Base-by-base conservation (phyloP, 1,284 basidiomycete species). In the Rhodotorula sp. region DNA sequence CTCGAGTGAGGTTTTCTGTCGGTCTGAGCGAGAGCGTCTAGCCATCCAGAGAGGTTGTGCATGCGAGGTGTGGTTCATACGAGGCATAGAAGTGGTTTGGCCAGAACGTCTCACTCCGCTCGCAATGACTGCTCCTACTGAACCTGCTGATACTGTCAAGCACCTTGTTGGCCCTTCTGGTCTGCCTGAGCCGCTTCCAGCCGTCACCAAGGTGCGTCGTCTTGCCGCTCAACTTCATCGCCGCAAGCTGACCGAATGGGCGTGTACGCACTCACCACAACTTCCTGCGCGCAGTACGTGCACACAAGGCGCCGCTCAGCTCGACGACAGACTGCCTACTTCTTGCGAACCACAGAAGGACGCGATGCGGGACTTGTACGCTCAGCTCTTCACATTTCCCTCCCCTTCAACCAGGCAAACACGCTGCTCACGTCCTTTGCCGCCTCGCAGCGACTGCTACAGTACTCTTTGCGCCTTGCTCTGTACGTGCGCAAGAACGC, bases 321-420 rank as follows among this genome's bases (percentile, higher is more conserved):
- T 24, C 34, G 20, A 34, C 44, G 11, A 30, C 47, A 22, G 26
- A 18, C 26, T 1, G 34, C 34, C 24, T 26, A 28, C 22, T 70
- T 70, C 55, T 5, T 70, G 20, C 31, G 18, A 13, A 54, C 59
- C 11, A 13, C 59, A 2, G 59, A 48, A 11, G 65, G 62, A 26
- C 56, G 68, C 8, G 69, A 71, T 9, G 69, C 69, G 30, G 51
- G n/a, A n/a, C 62, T 71, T 46, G 69, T 71, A 8, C 48, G 65
- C 47, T 48, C 6, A 9, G 50, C n/a, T 31, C 44, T 30, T 24
- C 34, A 18, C 60, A 24, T 30, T 18, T 11, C 55, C 40, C 47
- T 18, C 10, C 48, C 15, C 26, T 24, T n/a, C 22, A 15, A 11
- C 11, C 34, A 24, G 30, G 20, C 30, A 54, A 31, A 31, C 20